Percentiles rank a stretch among this genome's conserved stretches.
These are phyloP conservation scores for Lepidium africanum DNA, from an alignment of 345 rosid genomes.

Conservation along the genomic window DNA sequence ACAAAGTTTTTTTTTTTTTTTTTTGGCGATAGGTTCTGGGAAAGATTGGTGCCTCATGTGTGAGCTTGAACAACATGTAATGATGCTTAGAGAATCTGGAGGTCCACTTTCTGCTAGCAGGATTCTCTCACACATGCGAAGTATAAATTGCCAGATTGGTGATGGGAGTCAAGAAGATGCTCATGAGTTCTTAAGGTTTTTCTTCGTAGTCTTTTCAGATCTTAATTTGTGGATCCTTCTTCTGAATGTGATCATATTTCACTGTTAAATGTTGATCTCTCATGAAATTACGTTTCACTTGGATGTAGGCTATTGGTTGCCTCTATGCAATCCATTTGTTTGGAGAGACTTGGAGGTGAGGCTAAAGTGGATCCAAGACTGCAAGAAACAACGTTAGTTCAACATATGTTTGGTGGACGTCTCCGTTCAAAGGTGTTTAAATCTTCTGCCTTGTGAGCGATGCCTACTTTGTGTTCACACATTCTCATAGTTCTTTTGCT, in stretches of 20 bases:
- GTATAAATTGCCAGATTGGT: conserved; percentile 64
- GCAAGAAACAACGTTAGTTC: conserved; percentile 85
- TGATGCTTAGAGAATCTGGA: conserved; percentile 61
- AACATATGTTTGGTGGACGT: conserved; percentile 74
- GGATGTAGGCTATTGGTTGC: conserved; percentile 59
- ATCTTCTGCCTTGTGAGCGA: neutral
- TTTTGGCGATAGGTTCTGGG: conserved; percentile 42
- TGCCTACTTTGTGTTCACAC: neutral
- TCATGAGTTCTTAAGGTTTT: conserved; percentile 77
- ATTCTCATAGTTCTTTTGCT: conserved; percentile 3
- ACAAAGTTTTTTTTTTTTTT: neutral
- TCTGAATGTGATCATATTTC: neutral
- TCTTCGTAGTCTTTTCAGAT: conserved; percentile 9
- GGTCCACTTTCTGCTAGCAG: conserved; percentile 66
- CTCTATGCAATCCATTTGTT: conserved; percentile 78
- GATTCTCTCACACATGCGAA: conserved; percentile 57
- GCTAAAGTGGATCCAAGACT: conserved; percentile 52
- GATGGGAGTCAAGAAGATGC: conserved; percentile 93
- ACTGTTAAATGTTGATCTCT: neutral
- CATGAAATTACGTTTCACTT: conserved; percentile 4
- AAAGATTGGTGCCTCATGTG: conserved; percentile 83
- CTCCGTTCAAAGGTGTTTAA: conserved; percentile 58
- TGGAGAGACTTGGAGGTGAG: conserved; percentile 77
- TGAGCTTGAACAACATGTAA: conserved; percentile 78
- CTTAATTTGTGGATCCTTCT: neutral